phyloP scores from a whole-genome alignment of 345 rosid genomes.

The Zanthoxylum bungeanum region DNA sequence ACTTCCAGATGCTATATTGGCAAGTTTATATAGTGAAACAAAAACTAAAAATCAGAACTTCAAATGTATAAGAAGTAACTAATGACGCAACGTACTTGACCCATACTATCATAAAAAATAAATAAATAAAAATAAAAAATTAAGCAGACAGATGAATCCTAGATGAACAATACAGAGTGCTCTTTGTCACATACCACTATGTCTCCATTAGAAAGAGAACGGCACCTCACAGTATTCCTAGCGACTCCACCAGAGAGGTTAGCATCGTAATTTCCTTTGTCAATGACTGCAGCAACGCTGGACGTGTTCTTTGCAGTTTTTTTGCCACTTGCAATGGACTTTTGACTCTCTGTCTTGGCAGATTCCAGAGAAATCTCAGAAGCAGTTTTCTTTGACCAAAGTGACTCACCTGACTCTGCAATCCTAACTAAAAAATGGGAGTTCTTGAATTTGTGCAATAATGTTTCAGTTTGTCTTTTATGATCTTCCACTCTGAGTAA shows the following conservation, averaged over 20 bases:
- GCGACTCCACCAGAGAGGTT: conserved; percentile 82
- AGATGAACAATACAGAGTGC: conserved; percentile 20
- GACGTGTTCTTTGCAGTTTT: conserved; percentile 29
- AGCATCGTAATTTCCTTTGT: conserved; percentile 80
- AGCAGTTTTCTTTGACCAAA: conserved; percentile 77
- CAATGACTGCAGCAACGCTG: conserved; percentile 57
- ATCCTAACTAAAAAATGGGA: conserved; percentile 96
- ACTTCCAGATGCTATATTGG: neutral
- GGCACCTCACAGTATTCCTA: conserved; percentile 69
- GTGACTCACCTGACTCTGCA: conserved; percentile 75
- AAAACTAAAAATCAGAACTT: neutral
- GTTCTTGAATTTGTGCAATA: conserved; percentile 76
- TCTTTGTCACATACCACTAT: conserved; percentile 73
- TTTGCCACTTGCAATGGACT: conserved; percentile 16
- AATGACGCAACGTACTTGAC: neutral
- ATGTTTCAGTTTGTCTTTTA: conserved; percentile 61
- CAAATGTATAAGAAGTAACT: neutral
- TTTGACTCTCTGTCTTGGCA: conserved; percentile 33
- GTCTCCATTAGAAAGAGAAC: conserved; percentile 87
- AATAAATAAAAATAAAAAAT: no score
- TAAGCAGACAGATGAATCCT: neutral
- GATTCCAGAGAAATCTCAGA: conserved; percentile 26
- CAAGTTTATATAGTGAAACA: neutral
- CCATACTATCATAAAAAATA: neutral
- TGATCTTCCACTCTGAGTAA: conserved; percentile 85